Conservation (phyloP, 495 filamentous ascomycete genomes). For the Daldinia concentrica region DNA sequence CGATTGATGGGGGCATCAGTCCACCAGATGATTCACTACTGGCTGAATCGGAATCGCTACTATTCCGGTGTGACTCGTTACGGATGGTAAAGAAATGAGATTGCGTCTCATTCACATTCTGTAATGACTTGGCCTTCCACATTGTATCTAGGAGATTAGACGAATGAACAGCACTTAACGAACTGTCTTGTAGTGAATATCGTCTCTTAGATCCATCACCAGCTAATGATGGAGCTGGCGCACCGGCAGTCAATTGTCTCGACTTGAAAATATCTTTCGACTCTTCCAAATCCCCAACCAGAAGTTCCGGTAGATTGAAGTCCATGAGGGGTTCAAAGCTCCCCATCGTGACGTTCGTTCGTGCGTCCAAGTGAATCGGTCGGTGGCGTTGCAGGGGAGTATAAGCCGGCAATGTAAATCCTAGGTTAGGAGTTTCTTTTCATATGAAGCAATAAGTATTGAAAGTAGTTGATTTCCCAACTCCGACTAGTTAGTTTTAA, state of each 20-base stretch:
- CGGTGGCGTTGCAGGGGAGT: constrained; percentile 36
- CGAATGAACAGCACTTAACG: constrained; percentile 31
- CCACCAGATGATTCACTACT: constrained; percentile 40
- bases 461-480: constrained; percentile 9
- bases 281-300: constrained; percentile 53
- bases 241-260: constrained; percentile 54
- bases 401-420: constrained; percentile 21
- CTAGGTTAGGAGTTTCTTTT: constrained; percentile 4
- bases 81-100: constrained; percentile 27
- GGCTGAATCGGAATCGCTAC: constrained; percentile 34
- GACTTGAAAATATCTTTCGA: constrained; percentile 52
- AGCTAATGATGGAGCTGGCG: constrained; percentile 46
- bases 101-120: constrained; percentile 42
- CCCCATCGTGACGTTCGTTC: constrained; percentile 35
- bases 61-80: constrained; percentile 17
- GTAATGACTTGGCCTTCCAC: constrained; percentile 39
- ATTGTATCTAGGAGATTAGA: constrained; percentile 17
- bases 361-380: constrained; percentile 26
- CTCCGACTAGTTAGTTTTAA: background rate
- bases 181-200: constrained; percentile 38
- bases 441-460: constrained; percentile 4
- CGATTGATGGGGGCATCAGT: constrained; percentile 36
- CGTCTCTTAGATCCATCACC: constrained; percentile 38
- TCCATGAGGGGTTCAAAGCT: constrained; percentile 43
- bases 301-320: constrained; percentile 56